Evolutionary conservation across 2,329 filamentous ascomycete species (phyloP), one percentile per base, ranked within the genome.

Genomic region (Thelonectria olida): DNA sequence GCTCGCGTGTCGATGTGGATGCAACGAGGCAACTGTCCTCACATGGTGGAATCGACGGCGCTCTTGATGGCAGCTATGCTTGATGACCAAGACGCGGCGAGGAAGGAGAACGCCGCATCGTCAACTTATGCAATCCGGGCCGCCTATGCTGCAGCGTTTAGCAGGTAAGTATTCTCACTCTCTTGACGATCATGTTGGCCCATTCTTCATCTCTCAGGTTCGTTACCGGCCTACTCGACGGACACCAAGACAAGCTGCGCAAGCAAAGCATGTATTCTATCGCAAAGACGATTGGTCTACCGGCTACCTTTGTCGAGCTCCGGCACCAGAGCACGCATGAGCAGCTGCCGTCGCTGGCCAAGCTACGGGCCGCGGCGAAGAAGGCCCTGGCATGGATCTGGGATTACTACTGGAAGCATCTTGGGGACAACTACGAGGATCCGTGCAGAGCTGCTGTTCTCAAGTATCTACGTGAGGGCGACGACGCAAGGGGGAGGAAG

Each of bases 301-400:
- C 91, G 0, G 88, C 90, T 1, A 90, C 90, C 0, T 96, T 97
- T 76, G 93, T 97, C 54, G 93, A 97, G 80, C 82, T 96, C 60
- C 87, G 94, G 45, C 94, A 97, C 75, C 92, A 96, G 78, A 92
- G 92, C 42, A 96, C 93, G 39, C 94, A 98, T 75, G 92, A 96
- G 76, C 91, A 93, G 73, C 81, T 97, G 58, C 94, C 94, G 0
- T 89, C 90, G 1, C 81, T 97, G 54, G 83, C 86, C 10, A 88
- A 92, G 64, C 81, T 97, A 63, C 86, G 92, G 53, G 84, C 84
- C 34, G 91, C 91, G 2, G 87, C 90, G 1, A 79, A 83, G 64
- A 87, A 90, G 69, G 92, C 91, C 1, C 81, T 97, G 63, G 81
- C 83, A 44, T 97, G 94, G 94, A 88, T 97, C 52, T 97, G 92